Conservation (phyloP, 2,329 filamentous ascomycete species). For the Talaromyces sp. region DNA sequence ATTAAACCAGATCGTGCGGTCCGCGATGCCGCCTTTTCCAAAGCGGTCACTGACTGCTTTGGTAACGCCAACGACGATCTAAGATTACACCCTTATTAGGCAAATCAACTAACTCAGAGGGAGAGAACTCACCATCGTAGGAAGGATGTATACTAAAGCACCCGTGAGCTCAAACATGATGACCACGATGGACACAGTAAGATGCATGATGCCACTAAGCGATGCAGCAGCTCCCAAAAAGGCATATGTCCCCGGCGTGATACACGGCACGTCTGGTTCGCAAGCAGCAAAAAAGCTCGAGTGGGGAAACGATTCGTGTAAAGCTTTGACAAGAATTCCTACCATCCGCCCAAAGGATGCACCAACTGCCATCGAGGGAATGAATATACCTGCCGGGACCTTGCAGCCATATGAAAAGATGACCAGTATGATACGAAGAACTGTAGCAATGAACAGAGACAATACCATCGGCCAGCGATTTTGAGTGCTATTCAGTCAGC, state of each 20-base stretch:
- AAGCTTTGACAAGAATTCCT: slow-evolving; percentile 87
- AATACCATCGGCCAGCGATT: slow-evolving; percentile 73
- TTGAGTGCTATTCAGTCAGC: slow-evolving; percentile 39
- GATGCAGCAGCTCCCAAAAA: slow-evolving; percentile 90
- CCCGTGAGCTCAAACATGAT: slow-evolving; percentile 99
- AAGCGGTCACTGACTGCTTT: slow-evolving; percentile 89
- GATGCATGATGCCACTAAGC: slow-evolving; percentile 94
- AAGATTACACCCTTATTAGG: slow-evolving; percentile 8
- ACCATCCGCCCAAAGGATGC: slow-evolving; percentile 89
- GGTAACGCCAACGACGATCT: slow-evolving; percentile 92
- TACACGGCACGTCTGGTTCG: slow-evolving; percentile 86
- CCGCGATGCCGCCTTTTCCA: slow-evolving; percentile 93
- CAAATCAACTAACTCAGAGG: neutral
- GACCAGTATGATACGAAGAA: slow-evolving; percentile 76
- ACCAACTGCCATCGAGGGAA: slow-evolving; percentile 95
- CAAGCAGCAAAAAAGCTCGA: slow-evolving; percentile 85
- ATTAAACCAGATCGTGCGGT: slow-evolving; percentile 98
- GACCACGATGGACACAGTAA: slow-evolving; percentile 92
- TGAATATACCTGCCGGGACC: slow-evolving; percentile 95
- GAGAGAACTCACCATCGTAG: slow-evolving; percentile 66
- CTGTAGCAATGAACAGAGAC: slow-evolving; percentile 72
- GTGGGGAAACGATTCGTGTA: slow-evolving; percentile 77
- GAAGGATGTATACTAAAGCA: slow-evolving; percentile 93
- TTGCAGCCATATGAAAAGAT: slow-evolving; percentile 98
- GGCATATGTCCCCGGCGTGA: slow-evolving; percentile 94